These are phyloP conservation scores for Medicago truncatula DNA, from an alignment of 306 rosid genomes.

Conservation along the genomic window MtrunA17r5.0-ANR NC_053048.1:25044001-25044500, in stretches of 20 bases:
- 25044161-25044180: slow-evolving; percentile 31
- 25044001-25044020: not conserved
- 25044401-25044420: slow-evolving; percentile 84
- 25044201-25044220: slow-evolving; percentile 6
- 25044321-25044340: not conserved
- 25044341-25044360: slow-evolving; percentile 90
- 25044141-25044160: slow-evolving; percentile 5
- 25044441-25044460: slow-evolving; percentile 83
- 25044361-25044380: slow-evolving; percentile 83
- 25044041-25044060: too few relatives aligned
- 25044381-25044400: slow-evolving; percentile 65
- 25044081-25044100: not conserved
- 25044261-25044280: slow-evolving; percentile 35
- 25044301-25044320: not conserved
- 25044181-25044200: not conserved
- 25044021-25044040: too few relatives aligned
- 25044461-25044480: slow-evolving; percentile 81
- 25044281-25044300: slow-evolving; percentile 30
- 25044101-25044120: not conserved
- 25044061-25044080: not conserved
- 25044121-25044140: not conserved
- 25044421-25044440: slow-evolving; percentile 87
- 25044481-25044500: slow-evolving; percentile 75
- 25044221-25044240: too few relatives aligned
- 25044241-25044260: not conserved